Percentiles rank a stretch among this genome's conserved stretches.
Conservation (phyloP, 805 yeast species). For the Clavispora santaluciae region DNA sequence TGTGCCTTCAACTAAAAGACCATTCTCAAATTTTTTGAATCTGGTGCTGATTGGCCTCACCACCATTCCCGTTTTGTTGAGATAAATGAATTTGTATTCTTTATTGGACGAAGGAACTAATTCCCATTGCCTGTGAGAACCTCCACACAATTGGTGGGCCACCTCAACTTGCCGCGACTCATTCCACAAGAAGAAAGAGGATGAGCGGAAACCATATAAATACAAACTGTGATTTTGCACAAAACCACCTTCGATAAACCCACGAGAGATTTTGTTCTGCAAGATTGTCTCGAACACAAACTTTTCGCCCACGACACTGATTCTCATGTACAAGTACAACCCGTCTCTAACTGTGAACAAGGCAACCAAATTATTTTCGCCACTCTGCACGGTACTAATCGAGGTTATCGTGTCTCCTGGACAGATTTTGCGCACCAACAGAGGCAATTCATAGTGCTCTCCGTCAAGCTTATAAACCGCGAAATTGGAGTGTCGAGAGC, state of each 20-base stretch:
- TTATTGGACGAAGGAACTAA: conserved; percentile 23
- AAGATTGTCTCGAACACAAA: conserved; percentile 31
- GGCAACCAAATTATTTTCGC: conserved; percentile 16
- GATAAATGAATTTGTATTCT: conserved; percentile 45
- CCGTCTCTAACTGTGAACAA: conserved; percentile 66
- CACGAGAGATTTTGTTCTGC: conserved; percentile 63
- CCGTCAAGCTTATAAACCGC: conserved; percentile 27
- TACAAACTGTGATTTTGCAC: conserved; percentile 43
- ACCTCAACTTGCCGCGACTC: conserved; percentile 72
- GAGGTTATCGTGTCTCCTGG: conserved; percentile 69
- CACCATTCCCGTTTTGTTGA: conserved; percentile 47
- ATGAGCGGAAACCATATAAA: conserved; percentile 79
- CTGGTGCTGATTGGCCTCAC: conserved; percentile 24
- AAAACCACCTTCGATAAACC: conserved; percentile 75
- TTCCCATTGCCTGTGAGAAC: conserved; percentile 84
- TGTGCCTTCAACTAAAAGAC: conserved; percentile 51
- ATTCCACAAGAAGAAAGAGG: conserved; percentile 74
- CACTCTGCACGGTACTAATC: conserved; percentile 34
- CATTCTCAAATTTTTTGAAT: conserved; percentile 16
- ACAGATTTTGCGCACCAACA: conserved; percentile 35
- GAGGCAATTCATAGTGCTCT: conserved; percentile 33
- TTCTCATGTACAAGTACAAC: conserved; percentile 38
- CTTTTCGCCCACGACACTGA: conserved; percentile 12
- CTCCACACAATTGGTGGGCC: conserved; percentile 75
- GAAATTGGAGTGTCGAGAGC: conserved; percentile 68